A percentile compares a stretch with the other conserved stretches of the same genome.
These are phyloP conservation scores for Beta corolliflora DNA, from an alignment of 179 eudicot species.

Conservation along the genomic window DNA sequence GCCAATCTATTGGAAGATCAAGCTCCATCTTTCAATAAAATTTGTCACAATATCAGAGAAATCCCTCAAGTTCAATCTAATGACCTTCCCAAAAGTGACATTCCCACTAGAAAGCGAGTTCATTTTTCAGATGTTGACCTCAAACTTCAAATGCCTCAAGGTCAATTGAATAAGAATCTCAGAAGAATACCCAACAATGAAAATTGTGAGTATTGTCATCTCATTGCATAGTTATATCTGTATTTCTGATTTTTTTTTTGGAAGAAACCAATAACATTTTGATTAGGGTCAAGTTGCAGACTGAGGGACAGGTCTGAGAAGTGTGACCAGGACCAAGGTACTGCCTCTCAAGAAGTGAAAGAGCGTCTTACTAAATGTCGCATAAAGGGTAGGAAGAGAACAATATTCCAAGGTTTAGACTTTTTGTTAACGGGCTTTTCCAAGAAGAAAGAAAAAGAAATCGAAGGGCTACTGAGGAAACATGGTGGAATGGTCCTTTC, in stretches of 20 bases:
- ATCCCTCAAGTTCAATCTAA: constrained; percentile 24
- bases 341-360: constrained; percentile 50
- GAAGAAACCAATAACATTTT: constrained; percentile 16
- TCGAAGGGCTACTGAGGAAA: constrained; percentile 61
- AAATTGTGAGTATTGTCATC: constrained; percentile 39
- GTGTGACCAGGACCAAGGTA: constrained; percentile 31
- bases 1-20: constrained; percentile 27
- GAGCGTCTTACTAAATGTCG: constrained; percentile 42
- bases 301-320: constrained; percentile 33
- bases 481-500: constrained; percentile 78
- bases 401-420: constrained; percentile 61
- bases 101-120: constrained; percentile 62
- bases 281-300: constrained; percentile 43
- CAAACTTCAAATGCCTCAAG: constrained; percentile 20
- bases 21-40: constrained; percentile 25
- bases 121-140: constrained; percentile 49
- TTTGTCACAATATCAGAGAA: constrained; percentile 29
- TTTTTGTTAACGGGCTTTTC: constrained; percentile 87
- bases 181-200: constrained; percentile 24
- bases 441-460: constrained; percentile 59
- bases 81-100: constrained; percentile 23
- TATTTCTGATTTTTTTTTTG: constrained; percentile 1
- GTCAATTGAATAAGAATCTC: constrained; percentile 26
- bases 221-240: constrained; percentile 3
- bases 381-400: constrained; percentile 43